Percentiles rank a stretch among this genome's conserved stretches.
phyloP scores from a whole-genome alignment of 306 rosid genomes.

The Corylus heterophylla region DNA sequence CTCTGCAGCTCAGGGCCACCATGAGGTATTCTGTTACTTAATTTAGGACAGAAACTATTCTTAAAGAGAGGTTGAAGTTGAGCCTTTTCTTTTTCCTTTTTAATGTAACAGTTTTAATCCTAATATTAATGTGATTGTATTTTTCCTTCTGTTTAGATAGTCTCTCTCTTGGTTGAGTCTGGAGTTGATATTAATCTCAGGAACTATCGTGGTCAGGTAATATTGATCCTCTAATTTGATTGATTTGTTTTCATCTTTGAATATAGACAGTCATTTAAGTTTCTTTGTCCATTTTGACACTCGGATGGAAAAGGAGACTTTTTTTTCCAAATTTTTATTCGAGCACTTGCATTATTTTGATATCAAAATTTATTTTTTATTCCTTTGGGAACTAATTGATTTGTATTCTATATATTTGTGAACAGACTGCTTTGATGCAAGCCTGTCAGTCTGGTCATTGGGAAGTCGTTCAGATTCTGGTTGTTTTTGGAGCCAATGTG shows the following conservation, averaged over 20 bases:
- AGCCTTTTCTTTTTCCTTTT: not conserved
- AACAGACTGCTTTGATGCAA: conserved; percentile 99
- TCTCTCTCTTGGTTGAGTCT: conserved; percentile 76
- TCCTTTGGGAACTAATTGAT: not conserved
- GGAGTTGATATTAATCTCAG: conserved; percentile 92
- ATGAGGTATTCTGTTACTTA: conserved; percentile 59
- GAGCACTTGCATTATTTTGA: conserved; percentile 9
- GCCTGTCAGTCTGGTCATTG: conserved; percentile 98
- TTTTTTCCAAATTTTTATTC: not conserved
- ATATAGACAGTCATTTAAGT: conserved; percentile 1
- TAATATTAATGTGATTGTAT: conserved; percentile 15
- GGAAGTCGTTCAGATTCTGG: conserved; percentile 87
- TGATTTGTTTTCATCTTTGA: conserved; percentile 10
- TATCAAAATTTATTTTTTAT: not conserved
- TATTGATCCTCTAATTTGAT: conserved; percentile 19
- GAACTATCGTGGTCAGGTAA: conserved; percentile 99
- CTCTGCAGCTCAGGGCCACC: conserved; percentile 99
- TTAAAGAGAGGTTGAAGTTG: conserved; percentile 5
- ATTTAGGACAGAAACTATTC: not conserved
- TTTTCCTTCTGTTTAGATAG: conserved; percentile 62
- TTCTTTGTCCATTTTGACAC: conserved; percentile 15
- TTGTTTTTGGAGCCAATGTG: conserved; percentile 77
- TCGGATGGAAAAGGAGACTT: not conserved
- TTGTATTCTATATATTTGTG: conserved; percentile 22
- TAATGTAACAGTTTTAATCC: conserved; percentile 6